Percentiles rank a stretch among this genome's conserved stretches.
Conservation (phyloP, 2,329 filamentous ascomycete species). For the Botrytis byssoidea region DNA sequence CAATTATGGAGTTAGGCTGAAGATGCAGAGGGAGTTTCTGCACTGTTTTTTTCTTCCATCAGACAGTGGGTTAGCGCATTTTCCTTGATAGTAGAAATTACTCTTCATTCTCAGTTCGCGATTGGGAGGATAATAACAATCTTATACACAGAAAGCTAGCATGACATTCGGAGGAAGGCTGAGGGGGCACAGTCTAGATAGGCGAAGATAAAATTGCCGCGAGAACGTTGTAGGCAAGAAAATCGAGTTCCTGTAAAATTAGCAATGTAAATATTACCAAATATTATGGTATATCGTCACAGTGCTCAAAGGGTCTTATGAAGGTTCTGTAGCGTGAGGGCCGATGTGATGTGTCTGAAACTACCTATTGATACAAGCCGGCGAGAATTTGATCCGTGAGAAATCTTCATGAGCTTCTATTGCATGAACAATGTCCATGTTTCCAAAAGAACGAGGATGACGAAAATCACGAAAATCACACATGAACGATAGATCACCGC, state of each 20-base stretch:
- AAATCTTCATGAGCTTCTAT: neutral
- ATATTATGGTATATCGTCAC: neutral
- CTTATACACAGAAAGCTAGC: neutral
- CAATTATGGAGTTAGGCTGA: neutral
- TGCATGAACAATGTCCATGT: neutral
- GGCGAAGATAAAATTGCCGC: neutral
- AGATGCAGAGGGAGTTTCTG: neutral
- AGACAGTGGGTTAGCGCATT: neutral
- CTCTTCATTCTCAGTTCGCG: neutral
- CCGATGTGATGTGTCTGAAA: neutral
- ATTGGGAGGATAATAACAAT: neutral
- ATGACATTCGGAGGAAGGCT: neutral
- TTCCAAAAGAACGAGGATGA: neutral
- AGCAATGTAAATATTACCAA: neutral
- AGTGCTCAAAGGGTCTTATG: neutral
- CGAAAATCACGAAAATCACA: neutral
- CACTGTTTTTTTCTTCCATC: neutral
- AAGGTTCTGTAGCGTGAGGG: neutral
- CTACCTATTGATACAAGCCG: neutral
- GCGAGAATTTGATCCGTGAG: neutral
- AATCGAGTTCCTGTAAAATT: neutral
- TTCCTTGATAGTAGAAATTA: neutral
- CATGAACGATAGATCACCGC: neutral
- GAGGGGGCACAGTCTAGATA: neutral
- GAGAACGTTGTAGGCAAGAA: neutral